Evolutionary conservation across 306 rosid species (phyloP).

Genomic region (Leucaena leucocephala): DNA sequence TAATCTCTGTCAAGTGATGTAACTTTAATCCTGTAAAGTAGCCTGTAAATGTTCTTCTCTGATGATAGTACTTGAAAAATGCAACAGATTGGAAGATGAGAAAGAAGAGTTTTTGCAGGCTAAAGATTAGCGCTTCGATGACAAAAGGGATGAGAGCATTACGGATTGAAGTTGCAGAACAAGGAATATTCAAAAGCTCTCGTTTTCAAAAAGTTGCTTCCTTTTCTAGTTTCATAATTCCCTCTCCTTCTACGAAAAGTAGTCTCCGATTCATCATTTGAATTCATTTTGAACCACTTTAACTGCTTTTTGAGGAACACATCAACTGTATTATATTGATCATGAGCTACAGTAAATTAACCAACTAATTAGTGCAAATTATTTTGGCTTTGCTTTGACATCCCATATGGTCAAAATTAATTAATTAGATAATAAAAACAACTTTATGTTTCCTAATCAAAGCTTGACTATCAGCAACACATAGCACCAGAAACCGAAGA

Average conservation of each 20-base stretch:
- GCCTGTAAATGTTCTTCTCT: constrained; percentile 15
- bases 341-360: not conserved
- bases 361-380: too few species aligned
- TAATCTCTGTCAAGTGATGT: constrained; percentile 4
- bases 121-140: not conserved
- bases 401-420: not conserved
- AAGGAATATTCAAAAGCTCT: constrained; percentile 40
- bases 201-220: constrained; percentile 33
- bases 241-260: not conserved
- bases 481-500: not conserved
- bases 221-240: constrained; percentile 4
- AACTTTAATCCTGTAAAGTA: constrained; percentile 47
- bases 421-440: not conserved
- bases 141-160: not conserved
- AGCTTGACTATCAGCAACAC: not conserved
- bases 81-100: not conserved
- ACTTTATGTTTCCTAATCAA: not conserved
- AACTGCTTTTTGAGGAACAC: not conserved
- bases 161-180: constrained; percentile 1
- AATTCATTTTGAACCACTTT: not conserved
- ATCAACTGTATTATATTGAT: too few species aligned
- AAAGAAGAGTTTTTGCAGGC: not conserved
- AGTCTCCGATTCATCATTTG: not conserved
- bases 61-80: not conserved
- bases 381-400: not conserved